Percentiles rank a stretch among this genome's conserved stretches.
Evolutionary conservation across 768 basidiomycete species (phyloP).

Genomic region (Amanita rimosa): DNA sequence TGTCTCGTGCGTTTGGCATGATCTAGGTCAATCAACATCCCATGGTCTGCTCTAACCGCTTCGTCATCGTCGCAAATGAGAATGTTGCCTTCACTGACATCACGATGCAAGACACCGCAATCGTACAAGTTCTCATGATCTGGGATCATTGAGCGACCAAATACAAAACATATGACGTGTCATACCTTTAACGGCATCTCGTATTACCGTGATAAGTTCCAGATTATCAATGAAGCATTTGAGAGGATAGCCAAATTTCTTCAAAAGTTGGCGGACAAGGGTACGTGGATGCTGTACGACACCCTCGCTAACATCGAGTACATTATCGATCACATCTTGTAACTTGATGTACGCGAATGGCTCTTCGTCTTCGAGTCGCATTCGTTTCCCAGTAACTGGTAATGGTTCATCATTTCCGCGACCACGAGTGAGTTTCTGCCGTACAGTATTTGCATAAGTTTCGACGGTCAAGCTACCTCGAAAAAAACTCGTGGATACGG

Average conservation of each 20-base stretch:
- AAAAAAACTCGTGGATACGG: not conserved
- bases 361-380: too few species aligned
- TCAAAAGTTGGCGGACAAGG: not conserved
- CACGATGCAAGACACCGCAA: too few species aligned
- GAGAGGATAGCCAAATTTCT: not conserved
- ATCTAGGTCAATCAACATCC: too few species aligned
- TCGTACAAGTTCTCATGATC: too few species aligned
- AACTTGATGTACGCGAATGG: too few species aligned
- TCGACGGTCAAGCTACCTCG: not conserved
- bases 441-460: not conserved
- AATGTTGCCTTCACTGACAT: too few species aligned
- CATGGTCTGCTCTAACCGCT: too few species aligned
- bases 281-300: not conserved
- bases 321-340: not conserved
- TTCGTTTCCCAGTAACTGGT: too few species aligned
- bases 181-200: not conserved
- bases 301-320: not conserved
- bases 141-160: too few species aligned
- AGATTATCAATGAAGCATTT: not conserved
- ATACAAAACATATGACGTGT: not conserved
- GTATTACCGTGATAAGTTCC: not conserved
- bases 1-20: too few species aligned
- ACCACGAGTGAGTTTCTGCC: not conserved
- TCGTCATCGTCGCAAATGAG: too few species aligned
- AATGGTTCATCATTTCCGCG: not conserved